These are phyloP conservation scores for Rhizophagus clarus DNA, from an alignment of 192 early-diverging fungal genomes.

Conservation along the genomic window DNA sequence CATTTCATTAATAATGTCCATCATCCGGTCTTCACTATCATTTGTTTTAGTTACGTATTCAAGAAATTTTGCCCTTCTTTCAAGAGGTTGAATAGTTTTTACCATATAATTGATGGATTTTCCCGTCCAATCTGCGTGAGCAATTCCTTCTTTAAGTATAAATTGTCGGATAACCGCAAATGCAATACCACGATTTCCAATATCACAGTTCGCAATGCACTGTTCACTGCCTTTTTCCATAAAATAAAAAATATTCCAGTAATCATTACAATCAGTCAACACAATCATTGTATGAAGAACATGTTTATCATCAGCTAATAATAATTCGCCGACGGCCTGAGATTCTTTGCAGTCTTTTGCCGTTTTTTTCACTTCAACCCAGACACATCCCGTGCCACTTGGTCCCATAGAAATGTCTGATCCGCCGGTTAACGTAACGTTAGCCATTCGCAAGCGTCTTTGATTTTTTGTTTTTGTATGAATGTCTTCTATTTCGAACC, in stretches of 20 bases:
- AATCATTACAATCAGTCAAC: conserved; percentile 24
- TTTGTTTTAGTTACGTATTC: not conserved
- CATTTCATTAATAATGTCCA: too few species aligned
- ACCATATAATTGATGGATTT: not conserved
- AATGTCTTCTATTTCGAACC: conserved; percentile 1
- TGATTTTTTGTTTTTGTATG: conserved; percentile 17
- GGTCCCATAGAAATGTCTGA: conserved; percentile 23
- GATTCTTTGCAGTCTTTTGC: conserved; percentile 1
- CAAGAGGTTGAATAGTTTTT: conserved; percentile 8
- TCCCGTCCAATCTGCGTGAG: not conserved
- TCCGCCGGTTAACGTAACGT: not conserved
- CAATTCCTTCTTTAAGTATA: conserved; percentile 19
- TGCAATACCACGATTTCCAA: conserved; percentile 13
- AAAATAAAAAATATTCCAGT: conserved; percentile 27
- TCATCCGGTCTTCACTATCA: too few species aligned
- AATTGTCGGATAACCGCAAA: conserved; percentile 23
- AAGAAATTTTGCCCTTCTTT: conserved; percentile 20
- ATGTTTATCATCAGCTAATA: not conserved
- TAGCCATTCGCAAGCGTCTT: conserved; percentile 8
- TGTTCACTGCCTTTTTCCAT: not conserved
- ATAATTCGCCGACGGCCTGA: conserved; percentile 22
- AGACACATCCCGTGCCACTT: conserved; percentile 14
- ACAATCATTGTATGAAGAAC: conserved; percentile 3
- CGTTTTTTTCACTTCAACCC: conserved; percentile 19
- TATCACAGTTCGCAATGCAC: not conserved